Base-by-base conservation (phyloP, 2,329 filamentous ascomycete genomes). In the Cordyceps fumosorosea region DNA sequence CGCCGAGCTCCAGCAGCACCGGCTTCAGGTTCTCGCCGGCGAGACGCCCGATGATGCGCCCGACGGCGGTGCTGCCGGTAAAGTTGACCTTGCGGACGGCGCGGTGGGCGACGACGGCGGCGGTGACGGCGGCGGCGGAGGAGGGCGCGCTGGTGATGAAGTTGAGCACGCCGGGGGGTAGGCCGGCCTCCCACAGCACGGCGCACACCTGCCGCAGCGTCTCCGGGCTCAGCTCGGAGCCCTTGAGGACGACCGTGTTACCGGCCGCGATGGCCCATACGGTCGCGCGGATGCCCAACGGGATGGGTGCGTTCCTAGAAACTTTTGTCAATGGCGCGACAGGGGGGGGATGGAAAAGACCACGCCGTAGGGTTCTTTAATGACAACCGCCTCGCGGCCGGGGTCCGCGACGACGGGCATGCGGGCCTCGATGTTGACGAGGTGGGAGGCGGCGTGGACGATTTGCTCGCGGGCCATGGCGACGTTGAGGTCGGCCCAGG, bases 191-290 rank as follows among this genome's bases (percentile, higher is more conserved):
- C 65, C 82, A 82, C 70, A 90, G 80, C 51, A 86, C 76, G 26
- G 80, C 78, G n/a, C 78, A 84, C 47, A 91, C 76, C 11, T 78
- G 80, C 77, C 82, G 84, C 69, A 84, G 83, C 47, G 78, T 83
- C 56, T 82, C 81, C 0, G 89, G 89, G 4, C 83, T 81, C 16
- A 84, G 71, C 71, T 91, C 89, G 7, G 84, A 83, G 10, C 83
- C 86, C 71, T 91, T 91, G 63, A 91, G 75, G n/a, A 91, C 78
- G 37, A 81, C 80, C 0, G 88, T 89, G 73, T 91, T 91, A 24
- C 89, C 89, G 0, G 83, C 84, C 1, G 90, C 90, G 3, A 93
- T 77, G 3, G 89, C 84, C 65, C 81, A 81, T 18, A 80, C 73
- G 26, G 88, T 81, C 5, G 78, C 71, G 29, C 81, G 75, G n/a